Evolutionary conservation across 2,329 filamentous ascomycete species (phyloP).

Genomic region (Penicillium sumatraense): DNA sequence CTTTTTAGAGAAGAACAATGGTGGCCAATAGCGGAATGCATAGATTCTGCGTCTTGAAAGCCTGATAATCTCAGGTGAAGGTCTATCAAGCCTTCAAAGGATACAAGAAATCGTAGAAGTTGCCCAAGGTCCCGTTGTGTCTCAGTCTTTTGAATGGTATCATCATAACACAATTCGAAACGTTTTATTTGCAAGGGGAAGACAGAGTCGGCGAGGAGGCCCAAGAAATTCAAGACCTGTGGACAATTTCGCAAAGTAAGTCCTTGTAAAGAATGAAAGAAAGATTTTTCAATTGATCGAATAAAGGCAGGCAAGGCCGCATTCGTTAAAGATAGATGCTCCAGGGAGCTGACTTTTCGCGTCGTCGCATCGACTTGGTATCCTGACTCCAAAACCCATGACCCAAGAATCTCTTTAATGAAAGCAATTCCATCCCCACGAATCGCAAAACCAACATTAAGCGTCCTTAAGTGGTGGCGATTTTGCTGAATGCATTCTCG

Average conservation of each 20-base stretch:
- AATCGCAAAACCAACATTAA: not conserved
- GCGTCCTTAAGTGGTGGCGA: not conserved
- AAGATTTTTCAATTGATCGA: no score
- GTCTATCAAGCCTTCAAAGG: constrained; percentile 17
- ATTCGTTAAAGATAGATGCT: no score
- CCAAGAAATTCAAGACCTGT: constrained; percentile 6
- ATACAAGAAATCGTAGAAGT: constrained; percentile 14
- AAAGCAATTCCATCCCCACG: constrained; percentile 3
- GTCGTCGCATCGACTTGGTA: no score
- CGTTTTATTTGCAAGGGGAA: constrained; percentile 1
- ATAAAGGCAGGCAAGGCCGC: no score
- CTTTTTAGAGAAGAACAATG: constrained; percentile 15
- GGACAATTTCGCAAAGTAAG: constrained; percentile 9
- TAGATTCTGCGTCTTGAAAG: constrained; percentile 3
- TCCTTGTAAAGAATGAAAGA: not conserved
- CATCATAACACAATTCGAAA: constrained; percentile 8
- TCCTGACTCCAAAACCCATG: no score
- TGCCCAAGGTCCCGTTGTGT: not conserved
- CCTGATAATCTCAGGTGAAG: constrained; percentile 16
- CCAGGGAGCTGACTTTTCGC: no score
- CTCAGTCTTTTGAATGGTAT: constrained; percentile 2
- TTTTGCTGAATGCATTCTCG: not conserved
- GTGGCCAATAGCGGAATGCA: constrained; percentile 12
- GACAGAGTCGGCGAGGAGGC: constrained; percentile 6
- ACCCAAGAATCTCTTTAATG: constrained; percentile 1